Base-by-base conservation (phyloP, 768 basidiomycete species). In the Podaxis rugospora region DNA sequence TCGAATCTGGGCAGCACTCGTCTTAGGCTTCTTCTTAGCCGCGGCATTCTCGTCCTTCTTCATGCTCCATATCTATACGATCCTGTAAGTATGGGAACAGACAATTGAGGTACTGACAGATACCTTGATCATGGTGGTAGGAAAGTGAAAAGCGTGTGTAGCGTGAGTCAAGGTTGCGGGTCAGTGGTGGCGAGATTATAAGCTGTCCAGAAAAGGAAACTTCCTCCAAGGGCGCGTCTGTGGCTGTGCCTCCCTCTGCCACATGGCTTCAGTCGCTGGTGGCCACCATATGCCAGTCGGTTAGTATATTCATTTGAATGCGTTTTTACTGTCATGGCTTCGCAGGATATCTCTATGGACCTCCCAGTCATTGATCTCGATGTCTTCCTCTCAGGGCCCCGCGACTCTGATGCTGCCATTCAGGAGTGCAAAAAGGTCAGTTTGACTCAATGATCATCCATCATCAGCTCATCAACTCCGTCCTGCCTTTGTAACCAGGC, bases 11-110 rank as follows among this genome's bases (percentile, higher is more conserved):
- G 97, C 97, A 14, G 97, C 96, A 70, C 92, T 93, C 49, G 94
- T 97, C 86, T 96, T 98, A 47, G 97, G 97, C 82, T 90, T 93
- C 86, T 87, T 96, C 90, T 94, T 98, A 5, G 93, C 89, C 57
- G 95, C 94, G 59, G 92, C 92, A 70, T 98, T 93, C 80, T 98
- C 94, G 69, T 89, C 92, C 88, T 98, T 98, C 88, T 98, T 98
- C 90, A 99, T 94, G 66, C 89, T 93, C 90, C 97, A 98, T 70
- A 99, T 98, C 97, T 99, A 63, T 42, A 47, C 13, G 60, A 27
- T 28, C 3, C 36, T 64, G 28, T 44, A 23, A 47, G 10, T 27
- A 51, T 50, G 46, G 51, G 46, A 14, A 62, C 61, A 57, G 37
- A 21, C 37, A 13, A 51, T 21, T 4, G 21, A 40, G 50, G 16